A percentile compares a stretch with the other conserved stretches of the same genome.
phyloP scores from a whole-genome alignment of 2,329 filamentous ascomycete species.

The Verticillium zaregamsianum region DNA sequence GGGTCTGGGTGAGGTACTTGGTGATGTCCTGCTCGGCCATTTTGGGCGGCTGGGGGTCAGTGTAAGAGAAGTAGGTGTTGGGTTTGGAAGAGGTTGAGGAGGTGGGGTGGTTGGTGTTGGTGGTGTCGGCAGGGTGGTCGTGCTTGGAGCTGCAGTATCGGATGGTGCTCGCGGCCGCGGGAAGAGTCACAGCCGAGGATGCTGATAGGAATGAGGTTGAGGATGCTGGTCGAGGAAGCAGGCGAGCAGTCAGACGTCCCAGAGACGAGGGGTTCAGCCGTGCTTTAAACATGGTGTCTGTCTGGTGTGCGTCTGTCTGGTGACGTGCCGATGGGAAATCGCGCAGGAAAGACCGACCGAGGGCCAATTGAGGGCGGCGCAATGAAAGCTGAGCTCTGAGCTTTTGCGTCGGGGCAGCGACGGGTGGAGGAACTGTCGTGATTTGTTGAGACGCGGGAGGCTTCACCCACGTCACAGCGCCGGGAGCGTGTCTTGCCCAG shows the following conservation, averaged over 20 bases:
- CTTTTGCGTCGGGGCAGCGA: neutral
- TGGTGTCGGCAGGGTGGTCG: neutral
- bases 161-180: neutral
- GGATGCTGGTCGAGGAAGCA: neutral
- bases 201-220: neutral
- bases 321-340: neutral
- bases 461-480: neutral
- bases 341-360: neutral
- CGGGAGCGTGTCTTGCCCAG: neutral
- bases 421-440: neutral
- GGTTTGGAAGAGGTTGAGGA: neutral
- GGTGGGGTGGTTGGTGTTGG: neutral
- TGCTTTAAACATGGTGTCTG: neutral
- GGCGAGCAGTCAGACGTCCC: neutral
- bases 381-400: neutral
- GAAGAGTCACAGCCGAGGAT: neutral
- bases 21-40: constrained; percentile 11
- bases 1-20: constrained; percentile 55
- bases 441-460: neutral
- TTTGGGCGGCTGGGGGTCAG: neutral
- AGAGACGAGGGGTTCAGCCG: neutral
- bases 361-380: neutral
- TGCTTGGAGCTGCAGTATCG: neutral
- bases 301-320: neutral
- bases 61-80: neutral